Evolutionary conservation across 345 rosid genomes (phyloP).

Genomic region (Alliaria petiolata): DNA sequence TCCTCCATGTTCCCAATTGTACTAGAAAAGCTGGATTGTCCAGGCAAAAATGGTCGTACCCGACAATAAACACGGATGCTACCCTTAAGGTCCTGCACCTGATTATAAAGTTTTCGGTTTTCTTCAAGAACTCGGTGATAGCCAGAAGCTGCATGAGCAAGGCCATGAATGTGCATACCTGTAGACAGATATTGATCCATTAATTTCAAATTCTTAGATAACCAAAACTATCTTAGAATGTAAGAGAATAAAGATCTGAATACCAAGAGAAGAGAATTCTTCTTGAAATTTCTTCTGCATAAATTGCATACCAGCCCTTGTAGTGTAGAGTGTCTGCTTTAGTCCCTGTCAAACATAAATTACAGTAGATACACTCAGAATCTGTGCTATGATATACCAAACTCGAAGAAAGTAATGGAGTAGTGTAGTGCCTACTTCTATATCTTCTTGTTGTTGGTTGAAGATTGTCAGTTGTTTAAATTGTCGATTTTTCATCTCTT

Average conservation of each 20-base stretch:
- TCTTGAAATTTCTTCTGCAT: conserved; percentile 82
- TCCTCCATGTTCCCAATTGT: conserved; percentile 68
- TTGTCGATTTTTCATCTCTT: conserved; percentile 45
- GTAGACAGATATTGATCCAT: conserved; percentile 14
- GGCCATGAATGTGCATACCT: conserved; percentile 85
- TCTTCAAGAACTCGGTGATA: conserved; percentile 92
- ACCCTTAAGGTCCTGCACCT: conserved; percentile 97
- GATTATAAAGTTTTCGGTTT: conserved; percentile 91
- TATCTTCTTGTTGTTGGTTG: conserved; percentile 71
- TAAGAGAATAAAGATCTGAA: not conserved
- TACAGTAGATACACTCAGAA: conserved; percentile 2
- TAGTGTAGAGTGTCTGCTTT: conserved; percentile 53
- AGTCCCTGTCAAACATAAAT: conserved; percentile 49
- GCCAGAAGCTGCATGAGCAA: conserved; percentile 94
- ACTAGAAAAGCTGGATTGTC: conserved; percentile 61
- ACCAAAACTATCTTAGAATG: not conserved
- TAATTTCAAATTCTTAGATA: not conserved
- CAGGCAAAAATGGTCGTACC: conserved; percentile 85
- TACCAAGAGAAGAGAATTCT: conserved; percentile 84
- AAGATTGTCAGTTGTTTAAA: conserved; percentile 54
- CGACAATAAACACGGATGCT: conserved; percentile 95
- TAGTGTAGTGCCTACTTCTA: conserved; percentile 48
- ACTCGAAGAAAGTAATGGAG: not conserved
- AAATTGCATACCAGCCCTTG: conserved; percentile 89
- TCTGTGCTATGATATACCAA: not conserved